Evolutionary conservation across 1,284 basidiomycete species (phyloP).

Genomic region (Ceratobasidium theobromae): DNA sequence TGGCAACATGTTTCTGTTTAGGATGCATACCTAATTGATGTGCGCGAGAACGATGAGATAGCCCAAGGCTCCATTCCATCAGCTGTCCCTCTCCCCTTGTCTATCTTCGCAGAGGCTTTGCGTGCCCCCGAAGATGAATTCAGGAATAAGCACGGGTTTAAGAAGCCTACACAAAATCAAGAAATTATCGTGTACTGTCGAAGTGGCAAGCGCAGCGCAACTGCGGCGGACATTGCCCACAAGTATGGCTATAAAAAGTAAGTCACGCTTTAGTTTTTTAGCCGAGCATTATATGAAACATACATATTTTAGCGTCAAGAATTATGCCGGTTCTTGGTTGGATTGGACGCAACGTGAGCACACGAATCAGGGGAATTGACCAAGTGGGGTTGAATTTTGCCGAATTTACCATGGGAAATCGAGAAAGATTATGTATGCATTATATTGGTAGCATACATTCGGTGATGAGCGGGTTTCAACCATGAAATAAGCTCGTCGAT

Average conservation of each 20-base stretch:
- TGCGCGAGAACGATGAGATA: conserved; percentile 92
- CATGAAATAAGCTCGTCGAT: no score
- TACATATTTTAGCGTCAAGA: conserved; percentile 59
- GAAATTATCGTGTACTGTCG: conserved; percentile 94
- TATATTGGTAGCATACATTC: neutral
- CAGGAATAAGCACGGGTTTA: conserved; percentile 74
- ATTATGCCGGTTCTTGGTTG: conserved; percentile 91
- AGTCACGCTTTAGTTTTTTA: conserved; percentile 39
- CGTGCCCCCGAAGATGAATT: conserved; percentile 63
- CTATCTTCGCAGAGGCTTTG: conserved; percentile 71
- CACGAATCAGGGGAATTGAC: conserved; percentile 33
- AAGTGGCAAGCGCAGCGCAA: conserved; percentile 81
- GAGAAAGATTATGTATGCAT: neutral
- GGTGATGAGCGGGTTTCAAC: no score
- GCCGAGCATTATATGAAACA: conserved; percentile 1
- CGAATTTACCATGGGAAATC: neutral
- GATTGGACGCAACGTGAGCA: conserved; percentile 76
- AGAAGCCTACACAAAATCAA: conserved; percentile 75
- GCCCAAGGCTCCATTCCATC: conserved; percentile 94
- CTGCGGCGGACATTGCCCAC: conserved; percentile 82
- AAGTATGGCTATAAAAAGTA: conserved; percentile 84
- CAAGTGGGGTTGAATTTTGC: neutral
- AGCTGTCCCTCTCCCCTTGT: conserved; percentile 90
- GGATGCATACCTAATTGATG: conserved; percentile 86
- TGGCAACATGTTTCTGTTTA: conserved; percentile 42